Percentiles rank a stretch among this genome's conserved stretches.
Evolutionary conservation across 2,329 filamentous ascomycete genomes (phyloP).

Genomic region (Lachnellula hyalina): DNA sequence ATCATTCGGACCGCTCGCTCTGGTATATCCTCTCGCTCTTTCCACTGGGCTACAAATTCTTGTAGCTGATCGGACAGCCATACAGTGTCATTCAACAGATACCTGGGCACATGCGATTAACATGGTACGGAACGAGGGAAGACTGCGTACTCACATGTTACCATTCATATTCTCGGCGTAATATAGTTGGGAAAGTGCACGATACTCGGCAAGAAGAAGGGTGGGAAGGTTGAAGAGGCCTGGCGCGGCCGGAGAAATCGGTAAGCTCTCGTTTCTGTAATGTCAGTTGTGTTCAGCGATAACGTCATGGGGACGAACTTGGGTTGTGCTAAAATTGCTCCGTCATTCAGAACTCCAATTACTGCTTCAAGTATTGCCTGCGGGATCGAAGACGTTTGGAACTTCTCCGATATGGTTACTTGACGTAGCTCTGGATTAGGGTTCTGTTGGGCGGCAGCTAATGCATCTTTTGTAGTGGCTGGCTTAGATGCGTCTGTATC

Average conservation of each 20-base stretch:
- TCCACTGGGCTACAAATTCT: conserved; percentile 47
- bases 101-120: conserved; percentile 38
- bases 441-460: not conserved
- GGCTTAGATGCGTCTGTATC: conserved; percentile 16
- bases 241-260: conserved; percentile 61
- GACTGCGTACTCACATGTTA: conserved; percentile 51
- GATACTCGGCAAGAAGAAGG: conserved; percentile 70
- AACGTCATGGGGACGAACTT: conserved; percentile 32
- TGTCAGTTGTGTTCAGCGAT: not conserved
- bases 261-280: conserved; percentile 40
- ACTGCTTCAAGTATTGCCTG: conserved; percentile 69
- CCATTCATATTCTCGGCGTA: conserved; percentile 59
- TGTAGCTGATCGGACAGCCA: conserved; percentile 55
- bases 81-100: conserved; percentile 61
- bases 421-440: conserved; percentile 37
- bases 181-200: conserved; percentile 69
- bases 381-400: conserved; percentile 83
- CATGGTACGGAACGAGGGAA: not conserved
- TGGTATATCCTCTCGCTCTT: conserved; percentile 46
- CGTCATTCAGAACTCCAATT: conserved; percentile 53
- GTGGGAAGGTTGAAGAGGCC: conserved; percentile 69
- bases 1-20: conserved; percentile 48
- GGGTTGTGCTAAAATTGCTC: conserved; percentile 51
- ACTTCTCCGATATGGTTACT: conserved; percentile 76
- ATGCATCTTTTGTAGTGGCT: not conserved